Evolutionary conservation across 2,329 filamentous ascomycete genomes (phyloP), one percentile per base, ranked within the genome.

Genomic region (Alternaria dauci): DNA sequence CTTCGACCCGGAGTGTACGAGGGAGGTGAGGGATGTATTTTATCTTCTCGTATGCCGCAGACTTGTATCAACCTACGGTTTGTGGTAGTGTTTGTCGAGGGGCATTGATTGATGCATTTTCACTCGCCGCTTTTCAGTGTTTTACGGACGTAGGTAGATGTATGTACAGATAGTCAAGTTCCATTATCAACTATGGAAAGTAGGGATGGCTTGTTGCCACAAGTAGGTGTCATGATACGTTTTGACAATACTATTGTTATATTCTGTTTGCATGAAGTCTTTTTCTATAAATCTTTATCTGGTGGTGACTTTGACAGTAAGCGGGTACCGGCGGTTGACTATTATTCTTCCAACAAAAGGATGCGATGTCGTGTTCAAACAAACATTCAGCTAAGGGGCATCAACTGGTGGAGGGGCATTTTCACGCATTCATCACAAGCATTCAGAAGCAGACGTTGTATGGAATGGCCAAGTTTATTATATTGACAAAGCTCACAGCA

Each of bases 21-120:
- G 63, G 63, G 53, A 64, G 61, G 52, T 65, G 32, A 52, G 16
- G 12, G 12, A 42, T 11, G 12, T 50, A 20, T 42, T 34, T 36
- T 28, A 16, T 12, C 23, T 34, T 43, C 41, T 9, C 30, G 18
- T 56, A 25, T 34, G 26, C 23, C n/a, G 43, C 39, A 34, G 46
- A 23, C 20, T 12, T 36, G 20, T 50, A 34, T 18, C 46, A 38
- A 38, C 14, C 20, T 36, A 50, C 32, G 36, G 25, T 23, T 12
- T 25, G 23, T 12, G 20, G 26, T 39, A 26, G 23, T n/a, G 20
- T 11, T 25, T 39, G 36, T 14, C 18, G 4, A 36, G 9, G 30
- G 14, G 16, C 16, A n/a, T 50, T n/a, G 30, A 26, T 25, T 50
- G 32, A 36, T 36, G 16, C 14, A 50, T 14, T 34, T 30, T 50